A percentile compares a stretch with the other conserved stretches of the same genome.
phyloP scores from a whole-genome alignment of 768 basidiomycete genomes.

The Hortiboletus flavorubellus region DNA sequence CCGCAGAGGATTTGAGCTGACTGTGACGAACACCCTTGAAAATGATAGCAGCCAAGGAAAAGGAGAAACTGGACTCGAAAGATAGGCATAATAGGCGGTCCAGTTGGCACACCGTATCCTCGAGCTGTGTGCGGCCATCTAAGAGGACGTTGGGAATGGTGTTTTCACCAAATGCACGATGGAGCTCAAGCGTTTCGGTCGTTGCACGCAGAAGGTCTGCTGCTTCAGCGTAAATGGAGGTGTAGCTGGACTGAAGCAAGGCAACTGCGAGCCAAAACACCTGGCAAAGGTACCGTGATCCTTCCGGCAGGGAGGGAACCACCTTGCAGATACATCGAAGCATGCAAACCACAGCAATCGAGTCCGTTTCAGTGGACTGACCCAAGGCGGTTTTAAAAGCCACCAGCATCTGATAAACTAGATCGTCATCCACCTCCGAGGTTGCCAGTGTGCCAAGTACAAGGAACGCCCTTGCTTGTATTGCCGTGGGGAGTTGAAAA shows the following conservation, averaged over 20 bases:
- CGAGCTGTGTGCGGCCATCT: constrained; percentile 59
- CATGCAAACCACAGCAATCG: constrained; percentile 79
- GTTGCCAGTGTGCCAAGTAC: constrained; percentile 79
- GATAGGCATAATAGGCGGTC: constrained; percentile 72
- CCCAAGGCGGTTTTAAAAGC: constrained; percentile 73
- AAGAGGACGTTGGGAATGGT: constrained; percentile 58
- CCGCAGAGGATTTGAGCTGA: constrained; percentile 57
- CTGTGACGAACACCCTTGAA: constrained; percentile 83
- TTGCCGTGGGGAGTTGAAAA: constrained; percentile 83
- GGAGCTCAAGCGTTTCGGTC: constrained; percentile 58
- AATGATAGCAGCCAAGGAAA: constrained; percentile 76
- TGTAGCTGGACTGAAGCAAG: constrained; percentile 73
- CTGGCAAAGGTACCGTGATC: constrained; percentile 68
- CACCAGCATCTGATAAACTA: constrained; percentile 89
- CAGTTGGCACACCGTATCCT: constrained; percentile 66
- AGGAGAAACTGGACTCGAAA: constrained; percentile 76
- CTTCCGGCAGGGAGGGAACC: constrained; percentile 62
- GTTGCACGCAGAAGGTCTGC: constrained; percentile 62
- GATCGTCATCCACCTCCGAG: constrained; percentile 87
- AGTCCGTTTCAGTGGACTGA: constrained; percentile 67
- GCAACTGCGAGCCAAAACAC: constrained; percentile 90
- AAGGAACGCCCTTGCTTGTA: constrained; percentile 87
- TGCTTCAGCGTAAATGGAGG: constrained; percentile 67
- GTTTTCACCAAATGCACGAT: constrained; percentile 52
- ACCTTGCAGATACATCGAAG: constrained; percentile 80